A percentile compares a stretch with the other conserved stretches of the same genome.
Conservation (phyloP, 768 basidiomycete genomes). For the Russula vinacea region DNA sequence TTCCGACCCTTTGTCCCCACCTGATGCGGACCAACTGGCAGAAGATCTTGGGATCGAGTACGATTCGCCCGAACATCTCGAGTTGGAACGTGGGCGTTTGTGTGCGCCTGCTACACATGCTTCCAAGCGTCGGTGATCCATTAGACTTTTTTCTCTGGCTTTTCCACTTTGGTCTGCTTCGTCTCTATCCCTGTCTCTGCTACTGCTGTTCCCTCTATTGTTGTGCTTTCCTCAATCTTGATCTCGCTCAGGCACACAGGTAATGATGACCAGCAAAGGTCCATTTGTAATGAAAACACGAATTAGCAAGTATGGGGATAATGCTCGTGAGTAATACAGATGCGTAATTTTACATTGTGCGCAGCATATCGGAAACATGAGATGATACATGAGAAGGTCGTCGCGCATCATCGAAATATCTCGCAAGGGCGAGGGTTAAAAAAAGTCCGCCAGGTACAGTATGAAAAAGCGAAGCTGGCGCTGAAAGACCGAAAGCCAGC, state of each 20-base stretch:
- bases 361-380: conserved; percentile 15
- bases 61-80: conserved; percentile 68
- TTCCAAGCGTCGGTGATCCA: conserved; percentile 17
- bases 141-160: not conserved
- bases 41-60: conserved; percentile 81
- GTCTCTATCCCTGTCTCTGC: not conserved
- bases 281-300: conserved; percentile 18
- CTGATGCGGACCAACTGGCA: conserved; percentile 58
- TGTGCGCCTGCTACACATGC: conserved; percentile 36
- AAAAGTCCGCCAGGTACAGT: conserved; percentile 12
- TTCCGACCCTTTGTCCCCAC: conserved; percentile 63
- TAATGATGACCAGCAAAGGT: not conserved
- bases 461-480: conserved; percentile 10
- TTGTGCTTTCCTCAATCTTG: not conserved
- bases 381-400: conserved; percentile 1
- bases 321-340: conserved; percentile 25
- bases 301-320: conserved; percentile 23
- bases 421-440: conserved; percentile 3
- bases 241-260: not conserved
- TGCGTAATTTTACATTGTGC: conserved; percentile 27
- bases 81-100: conserved; percentile 61
- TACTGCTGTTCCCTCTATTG: not conserved
- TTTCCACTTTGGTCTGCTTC: too few species aligned
- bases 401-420: not conserved
- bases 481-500: conserved; percentile 19